phyloP scores from a whole-genome alignment of 371 early-diverging fungal genomes.

The Coemansia sp. region DNA sequence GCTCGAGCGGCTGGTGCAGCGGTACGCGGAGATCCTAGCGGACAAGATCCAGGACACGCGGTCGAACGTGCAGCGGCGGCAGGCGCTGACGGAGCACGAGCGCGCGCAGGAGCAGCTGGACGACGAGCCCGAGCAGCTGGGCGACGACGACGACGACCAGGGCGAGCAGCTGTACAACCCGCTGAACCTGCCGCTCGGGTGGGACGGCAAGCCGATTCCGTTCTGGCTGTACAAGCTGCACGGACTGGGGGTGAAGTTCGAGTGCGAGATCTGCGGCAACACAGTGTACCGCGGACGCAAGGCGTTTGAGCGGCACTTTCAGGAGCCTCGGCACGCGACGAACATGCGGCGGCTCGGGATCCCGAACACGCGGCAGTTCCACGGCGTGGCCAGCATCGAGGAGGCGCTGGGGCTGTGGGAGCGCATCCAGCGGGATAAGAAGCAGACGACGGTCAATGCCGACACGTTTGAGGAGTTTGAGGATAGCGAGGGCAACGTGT shows the following conservation, averaged over 20 bases:
- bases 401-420: conserved; percentile 90
- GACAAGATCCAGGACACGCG: conserved; percentile 75
- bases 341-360: conserved; percentile 95
- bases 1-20: conserved; percentile 62
- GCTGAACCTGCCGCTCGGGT: conserved; percentile 92
- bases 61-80: conserved; percentile 89
- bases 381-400: conserved; percentile 89
- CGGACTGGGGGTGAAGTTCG: conserved; percentile 92
- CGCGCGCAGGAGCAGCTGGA: conserved; percentile 76
- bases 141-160: conserved; percentile 80
- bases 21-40: conserved; percentile 61
- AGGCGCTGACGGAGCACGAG: conserved; percentile 90
- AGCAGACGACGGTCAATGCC: conserved; percentile 13
- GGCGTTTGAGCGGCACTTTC: conserved; percentile 92
- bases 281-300: conserved; percentile 96
- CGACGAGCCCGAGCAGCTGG: conserved; percentile 61
- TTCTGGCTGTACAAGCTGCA: conserved; percentile 98
- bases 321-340: conserved; percentile 93
- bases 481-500: conserved; percentile 96
- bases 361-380: conserved; percentile 90
- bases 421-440: conserved; percentile 63
- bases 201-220: conserved; percentile 99
- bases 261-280: conserved; percentile 98
- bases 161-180: conserved; percentile 95
- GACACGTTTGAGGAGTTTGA: conserved; percentile 92